These are phyloP conservation scores for Apiotrichum akiyoshidainum DNA, from an alignment of 1,284 basidiomycete genomes.

Conservation along the genomic window DNA sequence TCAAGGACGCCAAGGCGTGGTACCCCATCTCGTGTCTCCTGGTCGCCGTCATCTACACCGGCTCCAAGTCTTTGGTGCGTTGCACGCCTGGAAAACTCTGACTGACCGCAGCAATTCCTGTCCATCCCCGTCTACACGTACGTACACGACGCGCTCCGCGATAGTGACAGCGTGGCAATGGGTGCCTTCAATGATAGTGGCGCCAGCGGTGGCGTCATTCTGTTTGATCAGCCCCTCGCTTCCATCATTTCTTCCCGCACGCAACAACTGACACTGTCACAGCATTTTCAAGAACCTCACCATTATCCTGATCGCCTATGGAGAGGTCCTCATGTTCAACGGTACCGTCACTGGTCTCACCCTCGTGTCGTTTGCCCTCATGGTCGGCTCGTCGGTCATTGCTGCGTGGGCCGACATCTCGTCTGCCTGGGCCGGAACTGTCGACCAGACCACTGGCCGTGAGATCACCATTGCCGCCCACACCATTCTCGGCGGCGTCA, in stretches of 20 bases:
- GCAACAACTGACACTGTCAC: slow-evolving; percentile 4
- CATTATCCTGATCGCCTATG: slow-evolving; percentile 97
- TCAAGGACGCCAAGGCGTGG: slow-evolving; percentile 84
- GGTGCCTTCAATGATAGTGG: not conserved
- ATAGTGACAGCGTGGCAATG: not conserved
- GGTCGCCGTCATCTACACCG: slow-evolving; percentile 95
- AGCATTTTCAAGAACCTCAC: slow-evolving; percentile 97
- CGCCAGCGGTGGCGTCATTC: not conserved
- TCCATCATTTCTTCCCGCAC: not conserved
- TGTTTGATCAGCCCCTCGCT: not conserved
- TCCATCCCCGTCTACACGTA: slow-evolving; percentile 86
- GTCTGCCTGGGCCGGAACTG: slow-evolving; percentile 83
- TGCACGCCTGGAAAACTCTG: not conserved
- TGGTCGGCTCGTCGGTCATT: slow-evolving; percentile 93
- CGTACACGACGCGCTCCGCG: slow-evolving; percentile 6
- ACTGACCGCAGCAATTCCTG: slow-evolving; percentile 70
- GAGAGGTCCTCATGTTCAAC: slow-evolving; percentile 96
- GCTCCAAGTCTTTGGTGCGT: slow-evolving; percentile 86
- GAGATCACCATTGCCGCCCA: slow-evolving; percentile 29
- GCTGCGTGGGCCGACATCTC: slow-evolving; percentile 83
- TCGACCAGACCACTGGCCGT: slow-evolving; percentile 44
- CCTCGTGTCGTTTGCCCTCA: slow-evolving; percentile 83
- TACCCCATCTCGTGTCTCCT: slow-evolving; percentile 90
- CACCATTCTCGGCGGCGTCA: slow-evolving; percentile 56
- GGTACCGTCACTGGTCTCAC: slow-evolving; percentile 84